These are phyloP conservation scores for Blastocystis sp. DNA, from an alignment of 352 stramenopile genomes.

Conservation along the genomic window DNA sequence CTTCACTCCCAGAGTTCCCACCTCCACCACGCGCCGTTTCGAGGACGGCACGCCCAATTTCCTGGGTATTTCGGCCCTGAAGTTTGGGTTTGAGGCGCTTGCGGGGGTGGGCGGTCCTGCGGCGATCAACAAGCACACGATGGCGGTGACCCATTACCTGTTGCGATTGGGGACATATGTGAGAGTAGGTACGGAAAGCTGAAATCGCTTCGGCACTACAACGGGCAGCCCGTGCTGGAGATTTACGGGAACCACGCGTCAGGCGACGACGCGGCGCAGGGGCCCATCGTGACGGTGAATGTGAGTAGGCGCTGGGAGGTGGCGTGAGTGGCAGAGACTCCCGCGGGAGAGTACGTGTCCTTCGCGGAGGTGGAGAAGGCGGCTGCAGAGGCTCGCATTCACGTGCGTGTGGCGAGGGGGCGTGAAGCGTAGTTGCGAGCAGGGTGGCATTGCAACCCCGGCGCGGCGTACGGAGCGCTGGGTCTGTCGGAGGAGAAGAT, in stretches of 20 bases:
- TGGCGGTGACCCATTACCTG: conserved; percentile 39
- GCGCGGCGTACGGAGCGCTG: conserved; percentile 35
- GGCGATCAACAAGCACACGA: conserved; percentile 34
- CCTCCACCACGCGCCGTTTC: neutral
- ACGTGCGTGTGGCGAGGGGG: neutral
- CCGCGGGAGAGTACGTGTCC: neutral
- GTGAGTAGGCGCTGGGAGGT: neutral
- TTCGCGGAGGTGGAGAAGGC: conserved; percentile 40
- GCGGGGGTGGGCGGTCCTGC: conserved; percentile 18
- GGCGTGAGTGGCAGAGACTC: neutral
- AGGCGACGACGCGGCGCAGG: neutral
- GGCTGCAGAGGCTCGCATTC: conserved; percentile 10
- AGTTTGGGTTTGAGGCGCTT: conserved; percentile 37
- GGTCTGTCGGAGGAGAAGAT: conserved; percentile 45
- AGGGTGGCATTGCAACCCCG: conserved; percentile 66
- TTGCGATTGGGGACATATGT: conserved; percentile 72
- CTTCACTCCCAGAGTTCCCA: neutral
- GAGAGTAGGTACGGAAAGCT: conserved; percentile 72
- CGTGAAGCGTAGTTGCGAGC: conserved; percentile 10
- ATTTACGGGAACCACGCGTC: conserved; percentile 74
- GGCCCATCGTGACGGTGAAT: conserved; percentile 60
- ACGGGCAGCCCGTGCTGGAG: conserved; percentile 73
- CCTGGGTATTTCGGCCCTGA: conserved; percentile 32
- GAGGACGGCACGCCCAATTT: conserved; percentile 68
- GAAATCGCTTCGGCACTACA: conserved; percentile 73